Evolutionary conservation across 2,329 filamentous ascomycete genomes (phyloP).

Genomic region (Colletotrichum cuscutae): DNA sequence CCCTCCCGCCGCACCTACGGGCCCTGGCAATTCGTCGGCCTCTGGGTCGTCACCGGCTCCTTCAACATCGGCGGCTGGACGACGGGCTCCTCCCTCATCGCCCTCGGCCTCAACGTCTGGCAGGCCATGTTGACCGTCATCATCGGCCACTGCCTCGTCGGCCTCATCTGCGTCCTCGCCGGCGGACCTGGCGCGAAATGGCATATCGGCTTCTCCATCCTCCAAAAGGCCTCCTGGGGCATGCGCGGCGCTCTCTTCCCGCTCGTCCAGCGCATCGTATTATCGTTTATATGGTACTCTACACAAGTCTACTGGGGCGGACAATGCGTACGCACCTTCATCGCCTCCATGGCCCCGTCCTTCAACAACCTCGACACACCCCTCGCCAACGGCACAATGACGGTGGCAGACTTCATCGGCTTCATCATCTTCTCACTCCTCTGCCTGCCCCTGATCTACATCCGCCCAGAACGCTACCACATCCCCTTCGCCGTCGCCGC

Average conservation of each 20-base stretch:
- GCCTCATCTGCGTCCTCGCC: constrained; percentile 40
- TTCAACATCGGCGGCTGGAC: constrained; percentile 48
- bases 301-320: constrained; percentile 41
- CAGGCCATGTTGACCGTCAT: constrained; percentile 41
- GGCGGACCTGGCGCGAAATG: constrained; percentile 42
- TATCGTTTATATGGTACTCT: constrained; percentile 42
- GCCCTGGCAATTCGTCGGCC: constrained; percentile 44
- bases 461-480: constrained; percentile 41
- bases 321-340: constrained; percentile 39
- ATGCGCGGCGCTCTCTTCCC: constrained; percentile 41
- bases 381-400: constrained; percentile 36
- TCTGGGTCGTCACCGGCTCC: constrained; percentile 46
- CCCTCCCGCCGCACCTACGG: constrained; percentile 44
- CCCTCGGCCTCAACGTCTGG: constrained; percentile 42
- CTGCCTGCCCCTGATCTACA: constrained; percentile 40
- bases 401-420: constrained; percentile 37
- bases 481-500: constrained; percentile 40
- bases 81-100: constrained; percentile 43
- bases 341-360: constrained; percentile 36
- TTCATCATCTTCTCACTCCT: constrained; percentile 40
- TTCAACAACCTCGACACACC: constrained; percentile 36
- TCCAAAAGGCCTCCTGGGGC: constrained; percentile 41
- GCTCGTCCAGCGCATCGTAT: constrained; percentile 39
- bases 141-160: constrained; percentile 39
- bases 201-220: constrained; percentile 42